Evolutionary conservation across 106 monocot genomes (phyloP).

Genomic region (Apostasia ramifera): DNA sequence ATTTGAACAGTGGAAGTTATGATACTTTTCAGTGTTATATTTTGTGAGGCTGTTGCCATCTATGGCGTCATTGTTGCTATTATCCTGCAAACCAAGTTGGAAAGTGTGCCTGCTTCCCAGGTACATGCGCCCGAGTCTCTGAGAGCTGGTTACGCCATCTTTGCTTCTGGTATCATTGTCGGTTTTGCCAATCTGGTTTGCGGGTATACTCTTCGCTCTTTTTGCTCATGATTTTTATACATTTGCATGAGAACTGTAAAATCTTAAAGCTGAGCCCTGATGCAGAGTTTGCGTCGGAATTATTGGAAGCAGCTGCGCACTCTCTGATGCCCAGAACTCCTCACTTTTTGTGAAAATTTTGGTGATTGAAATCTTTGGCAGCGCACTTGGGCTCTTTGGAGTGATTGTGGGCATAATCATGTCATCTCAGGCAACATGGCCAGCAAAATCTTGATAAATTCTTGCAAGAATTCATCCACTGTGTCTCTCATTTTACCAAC

Average conservation of each 20-base stretch:
- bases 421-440: constrained; percentile 96
- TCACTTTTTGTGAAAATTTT: constrained; percentile 96
- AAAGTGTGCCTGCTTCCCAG: constrained; percentile 69
- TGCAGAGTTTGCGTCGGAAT: constrained; percentile 87
- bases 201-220: constrained; percentile 41
- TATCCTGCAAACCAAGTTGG: constrained; percentile 88
- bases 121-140: constrained; percentile 70
- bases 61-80: constrained; percentile 97
- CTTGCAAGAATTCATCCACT: no score
- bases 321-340: constrained; percentile 96
- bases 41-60: constrained; percentile 96
- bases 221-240: neutral
- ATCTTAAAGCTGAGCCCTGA: no score
- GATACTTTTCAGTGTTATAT: constrained; percentile 62
- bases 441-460: constrained; percentile 35
- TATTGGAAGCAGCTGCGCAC: constrained; percentile 95
- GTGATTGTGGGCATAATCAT: constrained; percentile 98
- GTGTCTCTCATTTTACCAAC: no score
- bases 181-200: constrained; percentile 93
- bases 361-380: constrained; percentile 97
- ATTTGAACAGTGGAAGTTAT: no score
- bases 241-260: no score
- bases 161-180: constrained; percentile 87
- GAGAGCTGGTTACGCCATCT: constrained; percentile 91
- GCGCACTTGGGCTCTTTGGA: constrained; percentile 91